Evolutionary conservation across 768 basidiomycete species (phyloP), one percentile per base, ranked within the genome.

Genomic region (Phallus indusiatus): DNA sequence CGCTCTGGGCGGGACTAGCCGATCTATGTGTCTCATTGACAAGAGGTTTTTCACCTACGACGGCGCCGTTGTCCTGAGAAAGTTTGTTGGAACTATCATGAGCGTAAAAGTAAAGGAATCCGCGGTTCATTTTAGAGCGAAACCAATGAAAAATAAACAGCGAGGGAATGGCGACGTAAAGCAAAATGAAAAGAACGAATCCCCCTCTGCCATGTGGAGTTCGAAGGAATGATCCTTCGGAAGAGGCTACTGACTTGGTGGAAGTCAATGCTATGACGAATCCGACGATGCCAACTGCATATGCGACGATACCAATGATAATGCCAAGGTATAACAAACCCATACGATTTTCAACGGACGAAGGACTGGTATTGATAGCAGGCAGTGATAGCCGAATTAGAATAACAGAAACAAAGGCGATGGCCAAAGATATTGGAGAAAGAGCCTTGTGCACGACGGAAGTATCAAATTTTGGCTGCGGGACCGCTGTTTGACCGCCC

Each of bases 151-250:
- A 28, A 22, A 63, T 24, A 5, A 54, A 54, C 18, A 61, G 22
- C 24, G 64, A 36, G 24, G 65, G 65, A 10, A 65, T 28, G 33
- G 65, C n/a, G 17, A 50, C 61, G 56, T 88, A 90, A 20, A 90
- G 71, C 42, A 75, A 76, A 46, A 81, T 60, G 67, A 86, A 87
- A 16, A 91, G 77, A 17, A 78, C 78, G 47, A 90, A 71, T 35
- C 86, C 85, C 1, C 79, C 83, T 67, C 76, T 74, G 34, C 85
- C 81, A 66, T 91, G 90, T 8, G 69, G 67, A 1, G 89, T 90
- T 60, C 72, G 74, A 49, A 90, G 75, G 60, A 71, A 54, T 14
- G 62, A 54, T 20, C 50, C 72, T 49, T 46, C 66, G 50, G 75
- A 73, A 62, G 71, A 75, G 47, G 67, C 56, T 7, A 71, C 17